A percentile compares a stretch with the other conserved stretches of the same genome.
phyloP scores from a whole-genome alignment of 2,329 filamentous ascomycete genomes.

The Xylaria sp. region DNA sequence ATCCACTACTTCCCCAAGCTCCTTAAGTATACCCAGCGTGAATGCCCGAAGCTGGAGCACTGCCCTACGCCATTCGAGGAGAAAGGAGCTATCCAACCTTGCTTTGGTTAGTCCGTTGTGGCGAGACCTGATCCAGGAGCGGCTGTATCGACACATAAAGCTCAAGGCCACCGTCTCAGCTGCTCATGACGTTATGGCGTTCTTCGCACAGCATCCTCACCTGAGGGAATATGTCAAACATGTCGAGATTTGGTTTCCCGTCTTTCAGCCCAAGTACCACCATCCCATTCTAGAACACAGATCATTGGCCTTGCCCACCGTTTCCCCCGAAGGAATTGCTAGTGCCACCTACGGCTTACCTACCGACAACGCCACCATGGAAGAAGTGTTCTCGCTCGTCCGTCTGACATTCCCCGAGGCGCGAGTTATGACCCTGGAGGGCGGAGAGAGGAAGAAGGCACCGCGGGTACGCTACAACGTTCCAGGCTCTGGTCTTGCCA shows the following conservation, averaged over 20 bases:
- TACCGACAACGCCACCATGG: constrained; percentile 73
- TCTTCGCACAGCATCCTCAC: constrained; percentile 68
- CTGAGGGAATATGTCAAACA: constrained; percentile 74
- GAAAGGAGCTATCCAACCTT: constrained; percentile 73
- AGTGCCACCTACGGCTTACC: constrained; percentile 68
- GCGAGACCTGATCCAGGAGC: constrained; percentile 74
- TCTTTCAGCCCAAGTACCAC: constrained; percentile 69
- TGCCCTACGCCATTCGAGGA: constrained; percentile 71
- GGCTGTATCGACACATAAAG: constrained; percentile 80
- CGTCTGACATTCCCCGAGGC: constrained; percentile 67
- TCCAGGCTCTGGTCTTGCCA: constrained; percentile 38
- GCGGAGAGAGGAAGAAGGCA: constrained; percentile 80
- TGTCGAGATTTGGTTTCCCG: constrained; percentile 81
- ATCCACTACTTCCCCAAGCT: constrained; percentile 67
- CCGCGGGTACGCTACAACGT: constrained; percentile 70
- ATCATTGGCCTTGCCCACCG: constrained; percentile 59
- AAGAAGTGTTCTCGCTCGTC: constrained; percentile 75
- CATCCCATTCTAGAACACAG: constrained; percentile 56
- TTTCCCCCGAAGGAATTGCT: constrained; percentile 66
- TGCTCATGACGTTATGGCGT: constrained; percentile 66
- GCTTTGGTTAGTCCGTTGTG: constrained; percentile 71
- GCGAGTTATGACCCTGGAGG: constrained; percentile 76
- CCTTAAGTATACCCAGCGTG: constrained; percentile 62
- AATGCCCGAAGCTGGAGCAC: constrained; percentile 70
- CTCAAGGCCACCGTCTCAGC: constrained; percentile 75